Percentiles rank a stretch among this genome's conserved stretches.
Conservation (phyloP, 2,329 filamentous ascomycete species). For the Aspergillus puulaauensis region DNA sequence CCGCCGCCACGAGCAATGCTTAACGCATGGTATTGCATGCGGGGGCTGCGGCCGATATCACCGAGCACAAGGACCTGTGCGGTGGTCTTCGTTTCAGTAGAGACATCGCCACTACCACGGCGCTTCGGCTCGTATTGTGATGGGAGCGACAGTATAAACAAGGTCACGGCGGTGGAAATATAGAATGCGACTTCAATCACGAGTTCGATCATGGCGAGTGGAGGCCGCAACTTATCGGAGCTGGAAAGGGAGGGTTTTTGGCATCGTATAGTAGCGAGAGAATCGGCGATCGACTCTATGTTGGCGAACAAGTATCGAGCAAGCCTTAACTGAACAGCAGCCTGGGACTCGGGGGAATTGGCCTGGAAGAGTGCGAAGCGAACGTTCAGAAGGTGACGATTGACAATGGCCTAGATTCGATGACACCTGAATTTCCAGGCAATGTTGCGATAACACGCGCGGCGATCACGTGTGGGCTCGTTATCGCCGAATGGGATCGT, state of each 20-base stretch:
- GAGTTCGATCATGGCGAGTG: slow-evolving; percentile 33
- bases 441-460: slow-evolving; percentile 3
- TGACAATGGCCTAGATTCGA: background rate
- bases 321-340: background rate
- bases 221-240: background rate
- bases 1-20: slow-evolving; percentile 83
- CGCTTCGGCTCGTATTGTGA: slow-evolving; percentile 49
- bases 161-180: slow-evolving; percentile 50
- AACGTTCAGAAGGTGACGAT: background rate
- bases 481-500: slow-evolving; percentile 11
- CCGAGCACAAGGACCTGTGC: slow-evolving; percentile 89
- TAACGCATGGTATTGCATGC: slow-evolving; percentile 97
- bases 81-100: slow-evolving; percentile 40
- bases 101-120: slow-evolving; percentile 23
- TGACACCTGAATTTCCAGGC: slow-evolving; percentile 4
- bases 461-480: slow-evolving; percentile 15
- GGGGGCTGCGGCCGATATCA: slow-evolving; percentile 91
- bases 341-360: background rate
- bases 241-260: background rate
- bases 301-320: background rate
- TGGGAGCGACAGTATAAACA: slow-evolving; percentile 54
- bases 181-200: slow-evolving; percentile 39
- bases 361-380: background rate
- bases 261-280: background rate
- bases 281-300: background rate